Evolutionary conservation across 192 early-diverging fungal genomes (phyloP), one percentile per base, ranked within the genome.

Genomic region (Paraglomus brasilianum): DNA sequence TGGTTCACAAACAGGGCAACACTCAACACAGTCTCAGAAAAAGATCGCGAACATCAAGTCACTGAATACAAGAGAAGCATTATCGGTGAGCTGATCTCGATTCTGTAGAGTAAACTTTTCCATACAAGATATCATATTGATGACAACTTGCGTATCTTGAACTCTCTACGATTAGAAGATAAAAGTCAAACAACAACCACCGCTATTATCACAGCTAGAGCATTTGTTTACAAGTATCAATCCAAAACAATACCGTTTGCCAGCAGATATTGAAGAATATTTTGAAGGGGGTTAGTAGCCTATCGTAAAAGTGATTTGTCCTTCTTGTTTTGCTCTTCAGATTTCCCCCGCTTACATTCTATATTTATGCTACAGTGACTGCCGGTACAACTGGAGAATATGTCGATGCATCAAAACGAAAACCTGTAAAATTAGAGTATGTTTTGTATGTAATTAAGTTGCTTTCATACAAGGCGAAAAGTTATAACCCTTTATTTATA

Each of bases 211-310:
- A n/a, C 11, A 56, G 30, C n/a, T 22, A 3, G n/a, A n/a, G n/a
- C 30, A 56, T 21, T 49, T 49, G 48, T 22, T 21, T 40, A 60
- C 30, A 30, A 30, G 30, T 3, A 41, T 38, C 36, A 60, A 39
- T 38, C 10, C 42, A 17, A 66, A 48, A 39, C 41, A 45, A 9
- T 66, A 39, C 40, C 19, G 38, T 30, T 40, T 66, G 17, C 63
- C 63, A 5, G 63, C 47, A 38, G 13, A 66, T 17, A 36, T 66
- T 49, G 38, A 48, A 50, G 40, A 39, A 21, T 15, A 45, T 5
- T 66, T 66, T 66, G 63, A 66, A 48, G 63, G 42, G 19, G 47
- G 63, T 66, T 66, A 8, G 24, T 39, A 36, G 15, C 22, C 6
- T 6, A 13, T 22, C 14, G 8, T 19, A 56, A 40, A 7, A 43